Base-by-base conservation (phyloP, 805 yeast species). In the Wickerhamomyces bisporus region DNA sequence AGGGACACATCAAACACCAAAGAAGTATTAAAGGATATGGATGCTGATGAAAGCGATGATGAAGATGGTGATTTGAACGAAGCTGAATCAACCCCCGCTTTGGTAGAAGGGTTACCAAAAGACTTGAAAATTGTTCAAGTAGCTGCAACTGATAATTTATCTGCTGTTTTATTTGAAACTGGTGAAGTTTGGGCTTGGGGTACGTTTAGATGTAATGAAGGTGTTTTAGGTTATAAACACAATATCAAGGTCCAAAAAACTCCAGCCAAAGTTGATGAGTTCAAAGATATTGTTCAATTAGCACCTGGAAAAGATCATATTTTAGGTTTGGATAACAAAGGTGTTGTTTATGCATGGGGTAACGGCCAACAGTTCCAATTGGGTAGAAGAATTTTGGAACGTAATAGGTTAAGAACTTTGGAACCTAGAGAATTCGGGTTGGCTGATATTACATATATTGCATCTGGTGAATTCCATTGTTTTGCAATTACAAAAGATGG, bases 151-250 rank as follows among this genome's bases (percentile, higher is more conserved):
- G 98, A 93, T 59, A 91, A 88, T 53, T 65, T 91, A 43, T 84
- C 95, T 29, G 89, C 91, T 14, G 86, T 79, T 3, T 63, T 93
- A 41, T 74, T 81, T 28, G 81, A 76, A 33, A 79, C 77, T 38
- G 98, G 98, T 26, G 86, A 84, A 28, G 88, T 94, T 9, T 93
- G 81, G 60, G 94, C 97, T 1, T 93, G 98, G 98, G 99, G 99
- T 27, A 86, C 96, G 16, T 93, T 93, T 66, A 81, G 93, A 64
- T 80, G 88, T 58, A 86, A 86, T 51, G 98, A 93, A 62, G 98
- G 98, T 38, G 68, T 81, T 29, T 71, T 91, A 40, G 96, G 96
- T 3, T 93, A 86, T 62, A 74, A 76, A 47, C 79, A 79, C 43
- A 73, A 76, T 35, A 72, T 77, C 27, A 61, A 69, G 44, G 62